These are phyloP conservation scores for Saccharomyces jurei DNA, from an alignment of 805 yeast genomes.

Conservation along the genomic window DNA sequence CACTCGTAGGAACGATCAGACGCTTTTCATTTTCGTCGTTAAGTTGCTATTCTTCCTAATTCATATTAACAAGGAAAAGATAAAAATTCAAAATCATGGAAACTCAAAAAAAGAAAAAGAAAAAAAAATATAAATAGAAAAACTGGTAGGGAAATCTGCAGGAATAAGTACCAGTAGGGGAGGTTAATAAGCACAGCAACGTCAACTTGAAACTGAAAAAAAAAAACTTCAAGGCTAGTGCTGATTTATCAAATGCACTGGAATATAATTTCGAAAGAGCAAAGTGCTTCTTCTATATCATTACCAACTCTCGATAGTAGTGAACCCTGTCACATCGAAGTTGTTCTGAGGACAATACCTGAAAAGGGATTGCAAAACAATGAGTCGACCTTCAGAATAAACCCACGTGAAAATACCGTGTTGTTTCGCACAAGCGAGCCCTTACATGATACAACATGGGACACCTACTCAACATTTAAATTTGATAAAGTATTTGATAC, in stretches of 20 bases:
- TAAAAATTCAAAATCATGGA: background rate
- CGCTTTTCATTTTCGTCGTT: no score
- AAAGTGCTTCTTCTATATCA: background rate
- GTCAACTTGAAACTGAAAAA: background rate
- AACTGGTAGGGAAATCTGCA: background rate
- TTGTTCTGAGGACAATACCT: background rate
- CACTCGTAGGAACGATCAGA: no score
- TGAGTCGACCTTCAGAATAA: background rate
- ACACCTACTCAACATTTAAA: background rate
- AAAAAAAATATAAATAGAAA: background rate
- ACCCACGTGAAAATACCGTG: background rate
- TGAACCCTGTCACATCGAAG: conserved; percentile 1
- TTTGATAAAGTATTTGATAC: conserved; percentile 44
- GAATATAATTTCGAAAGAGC: background rate
- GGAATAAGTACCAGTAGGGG: background rate
- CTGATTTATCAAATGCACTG: background rate
- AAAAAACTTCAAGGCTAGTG: background rate
- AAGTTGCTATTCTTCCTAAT: background rate
- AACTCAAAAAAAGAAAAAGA: background rate
- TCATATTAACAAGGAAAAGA: background rate
- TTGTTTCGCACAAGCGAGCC: background rate
- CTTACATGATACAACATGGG: background rate
- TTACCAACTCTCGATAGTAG: background rate
- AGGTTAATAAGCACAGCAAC: background rate
- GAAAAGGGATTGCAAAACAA: background rate